Percentiles rank a stretch among this genome's conserved stretches.
phyloP scores from a whole-genome alignment of 2,329 filamentous ascomycete genomes.

The Pleoardoris graminearum region DNA sequence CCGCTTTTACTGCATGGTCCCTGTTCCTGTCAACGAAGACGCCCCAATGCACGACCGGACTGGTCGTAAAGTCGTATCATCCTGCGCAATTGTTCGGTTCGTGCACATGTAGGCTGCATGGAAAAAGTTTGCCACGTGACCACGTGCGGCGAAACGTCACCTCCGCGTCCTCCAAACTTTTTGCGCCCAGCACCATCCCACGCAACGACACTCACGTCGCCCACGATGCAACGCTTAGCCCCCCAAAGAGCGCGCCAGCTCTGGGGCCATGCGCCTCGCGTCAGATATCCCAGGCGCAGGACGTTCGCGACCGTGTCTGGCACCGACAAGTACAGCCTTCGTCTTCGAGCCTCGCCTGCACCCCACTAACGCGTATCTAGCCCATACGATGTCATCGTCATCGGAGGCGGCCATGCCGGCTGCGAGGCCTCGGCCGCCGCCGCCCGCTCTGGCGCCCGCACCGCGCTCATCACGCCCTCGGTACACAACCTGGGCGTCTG shows the following conservation, averaged over 20 bases:
- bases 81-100: too few species aligned
- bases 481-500: conserved; percentile 89
- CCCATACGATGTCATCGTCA: conserved; percentile 88
- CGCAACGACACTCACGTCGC: conserved; percentile 2
- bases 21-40: neutral
- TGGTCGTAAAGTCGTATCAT: too few species aligned
- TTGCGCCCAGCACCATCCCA: conserved; percentile 5
- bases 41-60: too few species aligned
- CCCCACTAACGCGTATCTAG: conserved; percentile 48
- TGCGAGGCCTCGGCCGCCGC: conserved; percentile 92
- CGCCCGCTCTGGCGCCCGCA: conserved; percentile 83
- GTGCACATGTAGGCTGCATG: too few species aligned
- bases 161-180: conserved; percentile 26
- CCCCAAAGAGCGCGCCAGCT: conserved; percentile 44
- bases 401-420: conserved; percentile 94
- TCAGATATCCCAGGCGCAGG: conserved; percentile 47
- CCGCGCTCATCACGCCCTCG: conserved; percentile 86
- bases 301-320: conserved; percentile 52
- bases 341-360: neutral
- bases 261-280: conserved; percentile 54
- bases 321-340: conserved; percentile 31
- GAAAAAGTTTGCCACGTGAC: conserved; percentile 26
- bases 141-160: conserved; percentile 24
- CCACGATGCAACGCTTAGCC: conserved; percentile 30
- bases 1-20: neutral